Evolutionary conservation across 176 grass and related monocot species (phyloP), one percentile per base, ranked within the genome.

Genomic region (Ensete ventricosum): DNA sequence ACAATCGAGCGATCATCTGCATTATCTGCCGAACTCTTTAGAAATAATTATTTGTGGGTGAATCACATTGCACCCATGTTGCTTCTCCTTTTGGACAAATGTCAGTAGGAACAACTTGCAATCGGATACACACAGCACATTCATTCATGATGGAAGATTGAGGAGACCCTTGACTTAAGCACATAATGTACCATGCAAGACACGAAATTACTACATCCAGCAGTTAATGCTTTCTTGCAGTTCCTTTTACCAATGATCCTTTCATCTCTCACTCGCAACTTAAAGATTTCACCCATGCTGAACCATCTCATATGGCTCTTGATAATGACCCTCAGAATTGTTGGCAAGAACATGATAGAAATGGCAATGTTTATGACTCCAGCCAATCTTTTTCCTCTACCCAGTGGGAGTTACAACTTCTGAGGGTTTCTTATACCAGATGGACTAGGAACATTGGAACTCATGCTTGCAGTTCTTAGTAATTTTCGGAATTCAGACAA

Each of bases 401-500:
- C 55, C 2, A 57, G 55, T 16, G 55, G 55, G 13, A 16, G 13
- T 57, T 57, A 16, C 2, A 57, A 16, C 55, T 57, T 73, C 12
- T 73, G 70, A 53, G 17, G 20, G 54, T 54, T 10, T 10, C 52
- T 52, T 53, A n/a, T 34, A 25, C 70, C 43, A 54, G 70, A 52
- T 54, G 70, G 70, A 73, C 34, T 73, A 25, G 70, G 50, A 54
- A 73, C 50, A 54, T 53, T 13, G 20, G 73, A 59, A 11, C 73
- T 54, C 54, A 75, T 75, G 73, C 73, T 75, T 11, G 73, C 73
- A 20, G 73, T 75, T 75, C 55, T 62, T 50, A 75, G 27, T 25
- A 75, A 55, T 23, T 59, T 75, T 2, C 55, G 73, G 73, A 75
- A 75, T 59, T 75, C 73, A n/a, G n/a, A 57, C 54, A 75, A 60